Evolutionary conservation across 345 rosid species (phyloP).

Genomic region (Melastoma malabathricum): DNA sequence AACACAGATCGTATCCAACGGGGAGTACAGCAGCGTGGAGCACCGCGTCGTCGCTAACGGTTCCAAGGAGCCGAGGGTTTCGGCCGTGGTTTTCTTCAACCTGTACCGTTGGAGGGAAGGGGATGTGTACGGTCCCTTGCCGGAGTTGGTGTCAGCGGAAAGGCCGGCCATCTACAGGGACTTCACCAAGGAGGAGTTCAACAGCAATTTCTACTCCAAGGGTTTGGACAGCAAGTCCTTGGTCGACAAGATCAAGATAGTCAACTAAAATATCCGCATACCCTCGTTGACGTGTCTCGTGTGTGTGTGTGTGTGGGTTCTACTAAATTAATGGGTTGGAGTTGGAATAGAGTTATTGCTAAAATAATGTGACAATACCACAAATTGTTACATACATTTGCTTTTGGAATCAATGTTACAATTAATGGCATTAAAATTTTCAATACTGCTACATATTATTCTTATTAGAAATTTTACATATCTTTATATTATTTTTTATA

Average conservation of each 20-base stretch:
- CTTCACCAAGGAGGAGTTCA: constrained; percentile 12
- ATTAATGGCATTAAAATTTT: no score
- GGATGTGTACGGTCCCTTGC: constrained; percentile 18
- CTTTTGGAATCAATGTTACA: no score
- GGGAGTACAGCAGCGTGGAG: constrained; percentile 21
- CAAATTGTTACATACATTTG: no score
- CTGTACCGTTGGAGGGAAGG: constrained; percentile 14
- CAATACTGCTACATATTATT: no score
- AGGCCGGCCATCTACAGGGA: constrained; percentile 13
- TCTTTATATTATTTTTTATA: no score
- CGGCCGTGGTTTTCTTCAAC: constrained; percentile 14
- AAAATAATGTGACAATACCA: no score
- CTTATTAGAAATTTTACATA: no score
- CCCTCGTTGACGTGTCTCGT: no score
- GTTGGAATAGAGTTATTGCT: no score
- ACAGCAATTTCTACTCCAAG: constrained; percentile 11
- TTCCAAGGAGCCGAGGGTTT: constrained; percentile 13
- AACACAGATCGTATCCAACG: constrained; percentile 21
- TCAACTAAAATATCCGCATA: not conserved
- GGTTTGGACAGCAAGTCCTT: constrained; percentile 20
- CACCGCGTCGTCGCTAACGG: constrained; percentile 23
- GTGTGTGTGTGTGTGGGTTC: no score
- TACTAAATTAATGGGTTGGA: no score
- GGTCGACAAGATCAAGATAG: constrained; percentile 6
- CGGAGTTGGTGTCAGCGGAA: constrained; percentile 16